Evolutionary conservation across 225 moss, liverwort and hornwort genomes (phyloP).

Genomic region (Sphagnum contortum): DNA sequence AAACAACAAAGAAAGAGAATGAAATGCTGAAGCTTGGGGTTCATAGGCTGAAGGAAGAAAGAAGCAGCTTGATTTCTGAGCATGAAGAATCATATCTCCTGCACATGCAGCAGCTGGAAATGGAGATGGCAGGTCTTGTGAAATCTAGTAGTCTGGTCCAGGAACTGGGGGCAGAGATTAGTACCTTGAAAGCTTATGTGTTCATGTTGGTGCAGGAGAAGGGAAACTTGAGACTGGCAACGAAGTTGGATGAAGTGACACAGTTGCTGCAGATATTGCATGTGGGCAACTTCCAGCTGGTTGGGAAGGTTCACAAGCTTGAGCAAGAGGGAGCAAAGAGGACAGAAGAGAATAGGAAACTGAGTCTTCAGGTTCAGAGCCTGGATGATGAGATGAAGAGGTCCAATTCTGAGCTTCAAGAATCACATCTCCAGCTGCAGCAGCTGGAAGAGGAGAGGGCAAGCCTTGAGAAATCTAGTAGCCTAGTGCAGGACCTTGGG

Average conservation of each 20-base stretch:
- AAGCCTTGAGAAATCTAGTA: constrained; percentile 16
- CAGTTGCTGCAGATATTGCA: constrained; percentile 18
- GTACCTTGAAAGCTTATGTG: too few relatives aligned
- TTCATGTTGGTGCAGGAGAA: too few relatives aligned
- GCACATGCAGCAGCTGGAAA: too few relatives aligned
- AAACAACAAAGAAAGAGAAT: constrained; percentile 8
- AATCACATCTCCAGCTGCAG: neutral
- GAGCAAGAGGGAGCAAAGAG: constrained; percentile 19
- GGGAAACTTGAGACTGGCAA: constrained; percentile 1
- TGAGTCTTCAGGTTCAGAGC: constrained; percentile 8
- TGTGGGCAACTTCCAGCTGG: constrained; percentile 17
- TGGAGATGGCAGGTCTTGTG: too few relatives aligned
- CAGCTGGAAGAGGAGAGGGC: constrained; percentile 18
- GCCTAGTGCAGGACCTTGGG: neutral
- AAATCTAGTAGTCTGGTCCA: too few relatives aligned
- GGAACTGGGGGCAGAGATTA: too few relatives aligned
- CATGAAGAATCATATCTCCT: neutral
- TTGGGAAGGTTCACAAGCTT: constrained; percentile 13
- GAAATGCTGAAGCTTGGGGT: constrained; percentile 9
- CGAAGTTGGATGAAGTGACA: constrained; percentile 31
- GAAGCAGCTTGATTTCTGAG: constrained; percentile 4
- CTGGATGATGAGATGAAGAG: constrained; percentile 19
- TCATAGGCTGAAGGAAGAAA: constrained; percentile 16
- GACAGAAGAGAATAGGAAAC: constrained; percentile 3
- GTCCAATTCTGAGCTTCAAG: neutral